Evolutionary conservation across 2,329 filamentous ascomycete genomes (phyloP), one percentile per base, ranked within the genome.

Genomic region (Stylonectria norvegica): DNA sequence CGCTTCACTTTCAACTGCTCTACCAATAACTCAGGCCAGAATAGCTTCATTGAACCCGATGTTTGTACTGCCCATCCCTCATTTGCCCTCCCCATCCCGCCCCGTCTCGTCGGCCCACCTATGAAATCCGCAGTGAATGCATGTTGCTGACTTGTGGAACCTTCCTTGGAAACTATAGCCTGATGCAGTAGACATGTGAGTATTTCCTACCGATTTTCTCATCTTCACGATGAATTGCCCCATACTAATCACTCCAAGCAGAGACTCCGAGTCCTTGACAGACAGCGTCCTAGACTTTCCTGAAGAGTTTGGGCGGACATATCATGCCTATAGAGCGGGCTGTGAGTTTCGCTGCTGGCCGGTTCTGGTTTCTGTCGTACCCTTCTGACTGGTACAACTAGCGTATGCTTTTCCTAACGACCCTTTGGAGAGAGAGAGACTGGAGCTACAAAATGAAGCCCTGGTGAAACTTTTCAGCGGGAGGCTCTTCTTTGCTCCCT

Each of bases 331-430:
- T 42, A 62, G 62, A 41, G 68, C 69, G 32, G 70, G 70, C 16
- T 72, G 70, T 73, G 57, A 50, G 69, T 64, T 33, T 18, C n/a
- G n/a, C n/a, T n/a, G n/a, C n/a, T n/a, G n/a, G n/a, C n/a, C n/a
- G n/a, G n/a, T n/a, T 25, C 20, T 25, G 8, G 15, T 14, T 17
- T 17, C 33, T 12, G 17, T 12, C 7, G 6, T 22, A 20, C 11
- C 20, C 11, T 34, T 10, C 44, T 52, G 45, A 47, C 48, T 19
- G 5, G 8, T 5, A 3, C 12, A 17, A 14, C 8, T 16, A 73
- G 70, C 70, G 20, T 73, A 72, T 34, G 60, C 62, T 4, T 72
- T 69, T 38, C 71, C 70, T 27, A 73, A 73, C 45, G 71, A 73
- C 44, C 20, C 54, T 7, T 43, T 58, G 10, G 71, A 73, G 45